A percentile compares a stretch with the other conserved stretches of the same genome.
phyloP scores from a whole-genome alignment of 768 basidiomycete genomes.

The Lactarius indigo region DNA sequence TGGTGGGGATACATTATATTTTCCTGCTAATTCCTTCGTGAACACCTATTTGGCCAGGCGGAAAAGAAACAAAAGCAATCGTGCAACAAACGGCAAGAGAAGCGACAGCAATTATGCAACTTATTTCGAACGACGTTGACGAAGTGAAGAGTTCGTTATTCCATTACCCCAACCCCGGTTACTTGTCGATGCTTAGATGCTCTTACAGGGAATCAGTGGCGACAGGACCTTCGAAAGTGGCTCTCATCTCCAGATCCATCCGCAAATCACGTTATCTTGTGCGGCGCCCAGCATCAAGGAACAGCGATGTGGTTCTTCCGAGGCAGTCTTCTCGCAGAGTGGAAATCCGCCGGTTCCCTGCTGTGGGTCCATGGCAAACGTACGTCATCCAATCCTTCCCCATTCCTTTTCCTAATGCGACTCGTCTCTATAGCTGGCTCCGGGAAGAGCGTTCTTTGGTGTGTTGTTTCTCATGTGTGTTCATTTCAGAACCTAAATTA shows the following conservation, averaged over 20 bases:
- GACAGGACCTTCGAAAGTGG: background rate
- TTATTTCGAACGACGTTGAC: background rate
- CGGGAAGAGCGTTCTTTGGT: background rate
- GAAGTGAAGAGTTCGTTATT: background rate
- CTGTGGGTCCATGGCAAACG: background rate
- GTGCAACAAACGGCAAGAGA: no score
- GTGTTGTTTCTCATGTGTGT: background rate
- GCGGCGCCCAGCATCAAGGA: background rate
- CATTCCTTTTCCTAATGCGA: background rate
- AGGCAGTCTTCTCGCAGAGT: background rate
- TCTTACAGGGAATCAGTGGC: background rate
- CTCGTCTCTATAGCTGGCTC: background rate
- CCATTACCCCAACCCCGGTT: background rate
- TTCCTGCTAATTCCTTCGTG: background rate
- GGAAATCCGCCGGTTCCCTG: background rate
- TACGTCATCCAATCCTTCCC: background rate
- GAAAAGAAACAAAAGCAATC: background rate
- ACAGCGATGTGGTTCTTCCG: background rate
- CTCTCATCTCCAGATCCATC: background rate
- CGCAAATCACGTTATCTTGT: background rate
- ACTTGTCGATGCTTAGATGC: background rate
- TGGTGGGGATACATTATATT: background rate
- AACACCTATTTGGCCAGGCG: background rate
- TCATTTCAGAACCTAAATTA: background rate
- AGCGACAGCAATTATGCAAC: no score